Percentiles rank a stretch among this genome's conserved stretches.
These are phyloP conservation scores for Exophiala lecanii-corni DNA, from an alignment of 2,329 filamentous ascomycete genomes.

Conservation along the genomic window DNA sequence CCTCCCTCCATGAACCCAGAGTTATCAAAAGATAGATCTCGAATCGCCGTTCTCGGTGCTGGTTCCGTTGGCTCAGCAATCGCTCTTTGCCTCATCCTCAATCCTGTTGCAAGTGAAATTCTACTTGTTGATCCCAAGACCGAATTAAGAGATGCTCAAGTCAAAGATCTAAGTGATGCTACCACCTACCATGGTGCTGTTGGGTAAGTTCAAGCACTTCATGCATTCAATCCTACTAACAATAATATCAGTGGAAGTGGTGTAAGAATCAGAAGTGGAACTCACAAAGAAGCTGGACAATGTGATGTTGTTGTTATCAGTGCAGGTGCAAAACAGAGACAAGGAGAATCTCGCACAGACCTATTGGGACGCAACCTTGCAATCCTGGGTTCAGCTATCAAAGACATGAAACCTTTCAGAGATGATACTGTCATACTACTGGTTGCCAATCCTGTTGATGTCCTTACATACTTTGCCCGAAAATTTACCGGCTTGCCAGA, in stretches of 20 bases:
- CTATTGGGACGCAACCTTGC: slow-evolving; percentile 46
- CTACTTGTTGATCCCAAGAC: slow-evolving; percentile 51
- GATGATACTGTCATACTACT: slow-evolving; percentile 47
- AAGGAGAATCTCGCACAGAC: slow-evolving; percentile 41
- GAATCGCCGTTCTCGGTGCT: slow-evolving; percentile 49
- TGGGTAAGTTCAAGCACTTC: slow-evolving; percentile 36
- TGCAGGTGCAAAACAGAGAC: slow-evolving; percentile 49
- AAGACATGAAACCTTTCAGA: slow-evolving; percentile 46
- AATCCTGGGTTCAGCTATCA: slow-evolving; percentile 46
- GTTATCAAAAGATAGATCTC: slow-evolving; percentile 13
- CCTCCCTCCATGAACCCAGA: slow-evolving; percentile 12
- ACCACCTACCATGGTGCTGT: slow-evolving; percentile 44
- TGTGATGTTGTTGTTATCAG: slow-evolving; percentile 53
- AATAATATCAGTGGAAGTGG: slow-evolving; percentile 10
- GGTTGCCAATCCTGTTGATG: slow-evolving; percentile 53
- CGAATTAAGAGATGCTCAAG: slow-evolving; percentile 45
- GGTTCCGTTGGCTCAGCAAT: slow-evolving; percentile 50
- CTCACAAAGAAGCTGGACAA: slow-evolving; percentile 44
- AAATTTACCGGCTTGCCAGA: slow-evolving; percentile 46
- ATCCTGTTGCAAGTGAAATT: slow-evolving; percentile 47
- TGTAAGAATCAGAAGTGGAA: slow-evolving; percentile 16
- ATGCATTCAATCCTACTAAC: not conserved
- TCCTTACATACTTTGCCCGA: slow-evolving; percentile 49
- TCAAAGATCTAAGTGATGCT: slow-evolving; percentile 50
- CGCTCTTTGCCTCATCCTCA: slow-evolving; percentile 49